phyloP scores from a whole-genome alignment of 2,329 filamentous ascomycete species.

The Rhynchosporium secalis region DNA sequence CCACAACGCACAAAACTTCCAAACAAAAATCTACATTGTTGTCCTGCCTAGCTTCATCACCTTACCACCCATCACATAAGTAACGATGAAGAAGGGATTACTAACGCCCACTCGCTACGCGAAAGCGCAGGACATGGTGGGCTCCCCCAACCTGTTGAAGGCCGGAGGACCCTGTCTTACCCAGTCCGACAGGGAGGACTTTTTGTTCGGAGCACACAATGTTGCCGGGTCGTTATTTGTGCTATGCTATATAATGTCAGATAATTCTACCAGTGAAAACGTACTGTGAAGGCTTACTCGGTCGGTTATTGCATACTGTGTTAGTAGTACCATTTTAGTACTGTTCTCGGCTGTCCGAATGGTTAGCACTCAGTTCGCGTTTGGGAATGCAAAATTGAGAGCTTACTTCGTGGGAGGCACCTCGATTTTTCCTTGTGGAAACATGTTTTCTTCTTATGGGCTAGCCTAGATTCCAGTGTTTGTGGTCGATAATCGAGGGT shows the following conservation, averaged over 20 bases:
- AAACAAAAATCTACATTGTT: background rate
- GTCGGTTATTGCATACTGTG: no score
- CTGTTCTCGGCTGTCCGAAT: no score
- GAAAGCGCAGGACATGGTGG: conserved; percentile 9
- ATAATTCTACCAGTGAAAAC: no score
- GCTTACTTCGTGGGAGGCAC: no score
- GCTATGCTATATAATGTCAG: no score
- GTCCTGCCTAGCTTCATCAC: conserved; percentile 15
- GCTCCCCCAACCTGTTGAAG: background rate
- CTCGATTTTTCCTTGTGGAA: background rate
- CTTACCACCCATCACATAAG: conserved; percentile 6
- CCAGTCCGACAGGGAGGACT: conserved; percentile 10
- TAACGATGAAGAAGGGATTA: conserved; percentile 9
- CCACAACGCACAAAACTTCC: background rate
- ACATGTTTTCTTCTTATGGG: background rate
- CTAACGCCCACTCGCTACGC: conserved; percentile 13
- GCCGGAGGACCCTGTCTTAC: conserved; percentile 9
- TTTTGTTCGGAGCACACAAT: no score
- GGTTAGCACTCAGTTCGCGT: no score
- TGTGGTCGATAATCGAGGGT: background rate
- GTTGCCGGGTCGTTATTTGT: no score
- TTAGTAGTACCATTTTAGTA: no score
- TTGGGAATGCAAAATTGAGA: no score
- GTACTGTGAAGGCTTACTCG: no score
- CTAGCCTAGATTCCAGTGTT: background rate